Evolutionary conservation across 352 stramenopile genomes (phyloP).

Genomic region (Salisapilia sapeloensis): DNA sequence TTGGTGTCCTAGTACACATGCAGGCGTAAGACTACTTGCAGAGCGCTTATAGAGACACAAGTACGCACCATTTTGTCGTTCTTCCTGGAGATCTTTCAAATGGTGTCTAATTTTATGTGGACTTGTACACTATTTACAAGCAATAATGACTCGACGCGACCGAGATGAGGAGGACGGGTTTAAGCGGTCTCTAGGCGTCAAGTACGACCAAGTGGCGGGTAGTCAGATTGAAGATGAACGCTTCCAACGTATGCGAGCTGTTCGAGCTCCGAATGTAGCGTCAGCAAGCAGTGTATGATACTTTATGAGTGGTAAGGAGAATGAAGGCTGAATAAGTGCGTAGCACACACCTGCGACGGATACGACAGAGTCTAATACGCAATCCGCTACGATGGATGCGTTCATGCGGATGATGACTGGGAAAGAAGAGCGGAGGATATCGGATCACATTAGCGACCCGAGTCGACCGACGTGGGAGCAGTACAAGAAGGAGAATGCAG

Average conservation of each 20-base stretch:
- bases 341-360: constrained; percentile 4
- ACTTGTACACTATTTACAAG: too few species aligned
- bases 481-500: constrained; percentile 92
- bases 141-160: too few species aligned
- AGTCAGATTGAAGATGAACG: constrained; percentile 72
- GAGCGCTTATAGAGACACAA: background rate
- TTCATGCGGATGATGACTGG: constrained; percentile 89
- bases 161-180: constrained; percentile 40
- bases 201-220: constrained; percentile 70
- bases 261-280: constrained; percentile 18
- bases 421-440: constrained; percentile 87
- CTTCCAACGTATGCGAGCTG: constrained; percentile 53
- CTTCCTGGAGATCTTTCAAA: too few species aligned
- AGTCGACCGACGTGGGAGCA: constrained; percentile 93
- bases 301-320: constrained; percentile 2
- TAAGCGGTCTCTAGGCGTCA: constrained; percentile 62
- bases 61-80: constrained; percentile 6
- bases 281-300: too few species aligned
- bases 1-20: constrained; percentile 21
- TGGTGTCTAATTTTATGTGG: too few species aligned
- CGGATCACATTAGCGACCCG: constrained; percentile 84
- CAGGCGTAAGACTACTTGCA: background rate
- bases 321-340: constrained; percentile 1
- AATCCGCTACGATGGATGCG: constrained; percentile 84
- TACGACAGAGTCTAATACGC: constrained; percentile 6